phyloP scores from a whole-genome alignment of 108 stramenopile species.

The Mayamaea pseudoterrestris region DNA sequence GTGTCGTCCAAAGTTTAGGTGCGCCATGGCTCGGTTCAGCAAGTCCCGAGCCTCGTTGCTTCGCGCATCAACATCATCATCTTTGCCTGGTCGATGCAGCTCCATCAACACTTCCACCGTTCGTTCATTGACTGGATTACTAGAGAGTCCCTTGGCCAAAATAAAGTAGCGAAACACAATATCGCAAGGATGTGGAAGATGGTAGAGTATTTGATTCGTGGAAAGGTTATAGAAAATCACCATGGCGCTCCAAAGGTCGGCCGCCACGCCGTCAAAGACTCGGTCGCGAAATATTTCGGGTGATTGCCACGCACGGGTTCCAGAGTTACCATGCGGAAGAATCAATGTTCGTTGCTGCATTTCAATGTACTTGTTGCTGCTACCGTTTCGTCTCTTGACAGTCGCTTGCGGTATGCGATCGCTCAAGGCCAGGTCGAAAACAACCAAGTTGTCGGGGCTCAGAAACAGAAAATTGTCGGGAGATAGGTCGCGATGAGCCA shows the following conservation, averaged over 20 bases:
- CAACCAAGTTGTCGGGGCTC: conserved; percentile 21
- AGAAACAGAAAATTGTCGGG: conserved; percentile 58
- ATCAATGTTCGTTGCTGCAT: not conserved
- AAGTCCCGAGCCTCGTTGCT: conserved; percentile 11
- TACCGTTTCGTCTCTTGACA: conserved; percentile 12
- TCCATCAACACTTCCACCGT: conserved; percentile 20
- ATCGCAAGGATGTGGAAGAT: conserved; percentile 11
- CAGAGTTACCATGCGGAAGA: conserved; percentile 32
- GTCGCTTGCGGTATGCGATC: conserved; percentile 46
- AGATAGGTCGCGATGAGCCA: conserved; percentile 50
- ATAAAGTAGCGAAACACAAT: conserved; percentile 26
- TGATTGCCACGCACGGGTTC: conserved; percentile 46
- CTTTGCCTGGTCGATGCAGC: not conserved
- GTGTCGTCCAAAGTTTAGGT: conserved; percentile 12
- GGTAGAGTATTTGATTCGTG: conserved; percentile 36
- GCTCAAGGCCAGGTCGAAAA: conserved; percentile 69
- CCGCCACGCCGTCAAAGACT: conserved; percentile 49
- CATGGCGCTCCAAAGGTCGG: conserved; percentile 78
- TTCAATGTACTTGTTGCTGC: not conserved
- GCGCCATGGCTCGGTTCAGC: conserved; percentile 7
- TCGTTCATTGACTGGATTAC: conserved; percentile 20
- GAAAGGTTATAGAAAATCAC: conserved; percentile 74
- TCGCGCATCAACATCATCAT: conserved; percentile 5
- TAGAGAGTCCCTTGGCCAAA: conserved; percentile 18
- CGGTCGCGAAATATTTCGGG: conserved; percentile 43